Evolutionary conservation across 208 protist genomes (phyloP), one percentile per base, ranked within the genome.

Genomic region (Leishmania gerbilli): DNA sequence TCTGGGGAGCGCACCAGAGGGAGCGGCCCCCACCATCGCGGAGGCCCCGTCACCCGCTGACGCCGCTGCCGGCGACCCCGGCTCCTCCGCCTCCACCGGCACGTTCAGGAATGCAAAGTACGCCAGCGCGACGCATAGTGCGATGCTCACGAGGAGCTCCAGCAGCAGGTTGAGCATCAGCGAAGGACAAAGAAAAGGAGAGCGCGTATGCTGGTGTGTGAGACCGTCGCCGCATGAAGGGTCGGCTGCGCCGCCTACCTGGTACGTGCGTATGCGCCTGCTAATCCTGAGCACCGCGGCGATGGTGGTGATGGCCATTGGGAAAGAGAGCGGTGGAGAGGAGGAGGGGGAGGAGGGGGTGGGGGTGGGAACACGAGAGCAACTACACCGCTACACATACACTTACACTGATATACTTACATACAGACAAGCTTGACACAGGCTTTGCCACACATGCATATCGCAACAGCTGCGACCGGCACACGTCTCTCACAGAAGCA

Each of bases 41-140:
- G 53, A 40, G 31, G 47, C 49, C 15, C 51, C 77, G 68, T 80
- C 77, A 76, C 42, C 71, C 42, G 21, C 58, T 31, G 67, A 42
- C 37, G 31, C 76, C 42, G 62, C 69, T 34, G 34, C 74, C 27
- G 72, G 72, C 27, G 79, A 40, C 27, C 68, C 80, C 2, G 79
- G 76, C 21, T 74, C 76, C 19, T 81, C 84, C 58, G 90, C 86
- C 45, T 93, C 88, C 17, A 87, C 82, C 5, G 92, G 91, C 21
- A 72, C 80, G 79, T 79, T 91, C 65, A 97, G 90, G 71, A 97
- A 91, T 71, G 91, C 84, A 49, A 89, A 95, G 77, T 93, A 97
- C 13, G 78, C 93, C 49, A 89, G 68, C 24, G 80, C 82, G 37
- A 31, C 78, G 64, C 89, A 95, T 0, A 97, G 69, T 7, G 65